Conservation (phyloP, 2,329 filamentous ascomycete species). For the Microcera coccophila region DNA sequence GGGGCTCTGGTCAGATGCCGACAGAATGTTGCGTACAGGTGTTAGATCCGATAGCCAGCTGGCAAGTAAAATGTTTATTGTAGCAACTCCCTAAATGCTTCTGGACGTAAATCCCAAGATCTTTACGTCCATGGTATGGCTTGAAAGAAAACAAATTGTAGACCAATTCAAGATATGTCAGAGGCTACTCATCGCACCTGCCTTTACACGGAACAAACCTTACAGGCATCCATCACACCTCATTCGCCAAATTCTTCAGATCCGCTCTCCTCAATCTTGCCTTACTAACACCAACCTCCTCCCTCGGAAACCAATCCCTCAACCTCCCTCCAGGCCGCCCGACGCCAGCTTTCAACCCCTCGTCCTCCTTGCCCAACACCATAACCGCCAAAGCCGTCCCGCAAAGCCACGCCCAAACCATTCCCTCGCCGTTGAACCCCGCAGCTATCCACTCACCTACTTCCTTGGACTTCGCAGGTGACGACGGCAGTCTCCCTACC, state of each 20-base stretch:
- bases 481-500: slow-evolving; percentile 42
- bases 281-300: slow-evolving; percentile 31
- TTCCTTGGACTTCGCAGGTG: slow-evolving; percentile 11
- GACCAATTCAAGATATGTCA: too few relatives aligned
- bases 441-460: slow-evolving; percentile 49
- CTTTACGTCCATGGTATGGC: too few relatives aligned
- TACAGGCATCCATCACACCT: not conserved
- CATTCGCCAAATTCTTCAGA: slow-evolving; percentile 33
- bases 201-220: too few relatives aligned
- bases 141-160: too few relatives aligned
- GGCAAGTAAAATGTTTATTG: too few relatives aligned
- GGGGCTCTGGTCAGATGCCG: too few relatives aligned
- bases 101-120: too few relatives aligned
- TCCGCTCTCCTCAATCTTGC: slow-evolving; percentile 35
- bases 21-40: too few relatives aligned
- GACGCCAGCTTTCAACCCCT: slow-evolving; percentile 23
- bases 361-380: slow-evolving; percentile 38
- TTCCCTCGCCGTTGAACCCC: slow-evolving; percentile 50
- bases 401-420: slow-evolving; percentile 52
- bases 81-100: too few relatives aligned
- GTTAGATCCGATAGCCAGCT: too few relatives aligned
- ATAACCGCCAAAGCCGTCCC: slow-evolving; percentile 46
- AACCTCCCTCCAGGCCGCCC: slow-evolving; percentile 37
- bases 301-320: slow-evolving; percentile 39
- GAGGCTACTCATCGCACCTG: too few relatives aligned